Evolutionary conservation across 2,329 filamentous ascomycete species (phyloP).

Genomic region (Diaporthe amygdali): DNA sequence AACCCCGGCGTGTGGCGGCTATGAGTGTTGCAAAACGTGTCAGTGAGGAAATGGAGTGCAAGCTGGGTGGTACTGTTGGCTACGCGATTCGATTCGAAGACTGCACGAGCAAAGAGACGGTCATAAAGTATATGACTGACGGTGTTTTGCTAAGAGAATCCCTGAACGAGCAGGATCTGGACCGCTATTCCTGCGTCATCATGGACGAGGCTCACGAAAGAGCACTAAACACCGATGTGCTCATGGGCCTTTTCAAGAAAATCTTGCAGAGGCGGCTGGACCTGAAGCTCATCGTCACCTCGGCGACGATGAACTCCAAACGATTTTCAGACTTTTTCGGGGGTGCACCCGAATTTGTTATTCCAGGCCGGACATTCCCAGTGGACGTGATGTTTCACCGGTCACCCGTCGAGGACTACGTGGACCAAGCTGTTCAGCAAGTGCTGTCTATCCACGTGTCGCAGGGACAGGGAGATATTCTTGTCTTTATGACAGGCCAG

Average conservation of each 20-base stretch:
- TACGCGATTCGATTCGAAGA: slow-evolving; percentile 99
- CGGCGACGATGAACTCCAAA: slow-evolving; percentile 97
- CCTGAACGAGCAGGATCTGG: slow-evolving; percentile 87
- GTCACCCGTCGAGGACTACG: slow-evolving; percentile 95
- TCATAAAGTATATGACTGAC: slow-evolving; percentile 99
- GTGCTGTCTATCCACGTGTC: slow-evolving; percentile 95
- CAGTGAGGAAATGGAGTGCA: slow-evolving; percentile 96
- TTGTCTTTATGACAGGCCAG: slow-evolving; percentile 99
- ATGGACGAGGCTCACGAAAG: slow-evolving; percentile 99
- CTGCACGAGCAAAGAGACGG: slow-evolving; percentile 92
- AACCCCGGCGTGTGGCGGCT: slow-evolving; percentile 92
- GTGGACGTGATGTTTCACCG: slow-evolving; percentile 96
- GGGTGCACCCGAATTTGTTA: slow-evolving; percentile 94
- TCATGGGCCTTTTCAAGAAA: slow-evolving; percentile 98
- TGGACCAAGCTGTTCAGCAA: slow-evolving; percentile 95
- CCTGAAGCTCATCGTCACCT: slow-evolving; percentile 95
- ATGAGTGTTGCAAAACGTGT: slow-evolving; percentile 99
- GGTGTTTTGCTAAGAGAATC: slow-evolving; percentile 94
- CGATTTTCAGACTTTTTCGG: slow-evolving; percentile 96
- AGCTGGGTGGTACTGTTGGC: slow-evolving; percentile 84
- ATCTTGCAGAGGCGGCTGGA: slow-evolving; percentile 88
- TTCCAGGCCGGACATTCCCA: slow-evolving; percentile 94
- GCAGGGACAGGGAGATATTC: slow-evolving; percentile 88
- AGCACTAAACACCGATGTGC: slow-evolving; percentile 93
- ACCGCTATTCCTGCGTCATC: slow-evolving; percentile 97